Evolutionary conservation across 2,329 filamentous ascomycete species (phyloP).

Genomic region (Hirsutella minnesotensis): DNA sequence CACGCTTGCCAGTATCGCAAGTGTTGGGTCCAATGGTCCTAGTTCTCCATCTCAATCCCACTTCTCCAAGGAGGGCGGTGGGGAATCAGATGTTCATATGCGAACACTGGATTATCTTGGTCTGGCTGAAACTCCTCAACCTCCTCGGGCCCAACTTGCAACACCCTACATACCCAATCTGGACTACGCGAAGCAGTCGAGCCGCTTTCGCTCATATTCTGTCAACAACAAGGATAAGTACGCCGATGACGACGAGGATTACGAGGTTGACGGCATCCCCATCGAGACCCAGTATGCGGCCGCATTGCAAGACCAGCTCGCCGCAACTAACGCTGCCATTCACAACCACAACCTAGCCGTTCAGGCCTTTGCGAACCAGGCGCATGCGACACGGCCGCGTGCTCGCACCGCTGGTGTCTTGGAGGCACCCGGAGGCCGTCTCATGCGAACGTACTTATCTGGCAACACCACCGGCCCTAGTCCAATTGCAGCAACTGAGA

Average conservation of each 20-base stretch:
- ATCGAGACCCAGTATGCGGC: constrained; percentile 49
- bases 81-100: constrained; percentile 76
- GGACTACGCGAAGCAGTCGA: constrained; percentile 65
- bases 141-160: constrained; percentile 59
- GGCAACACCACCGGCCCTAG: constrained; percentile 60
- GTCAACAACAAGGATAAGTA: constrained; percentile 99
- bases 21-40: constrained; percentile 81
- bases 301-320: constrained; percentile 48
- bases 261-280: constrained; percentile 39
- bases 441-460: constrained; percentile 63
- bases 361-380: constrained; percentile 80
- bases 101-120: constrained; percentile 93
- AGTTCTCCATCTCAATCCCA: constrained; percentile 79
- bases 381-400: constrained; percentile 69
- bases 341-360: constrained; percentile 89
- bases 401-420: constrained; percentile 86
- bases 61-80: constrained; percentile 73
- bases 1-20: constrained; percentile 71
- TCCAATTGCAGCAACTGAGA: constrained; percentile 62
- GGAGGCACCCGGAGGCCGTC: constrained; percentile 58
- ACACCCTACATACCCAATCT: constrained; percentile 67
- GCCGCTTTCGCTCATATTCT: constrained; percentile 90
- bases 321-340: constrained; percentile 57
- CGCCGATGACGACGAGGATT: constrained; percentile 76
- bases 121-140: constrained; percentile 84